Base-by-base conservation (phyloP, 805 yeast genomes). In the Wickerhamiella allomyrinae region DNA sequence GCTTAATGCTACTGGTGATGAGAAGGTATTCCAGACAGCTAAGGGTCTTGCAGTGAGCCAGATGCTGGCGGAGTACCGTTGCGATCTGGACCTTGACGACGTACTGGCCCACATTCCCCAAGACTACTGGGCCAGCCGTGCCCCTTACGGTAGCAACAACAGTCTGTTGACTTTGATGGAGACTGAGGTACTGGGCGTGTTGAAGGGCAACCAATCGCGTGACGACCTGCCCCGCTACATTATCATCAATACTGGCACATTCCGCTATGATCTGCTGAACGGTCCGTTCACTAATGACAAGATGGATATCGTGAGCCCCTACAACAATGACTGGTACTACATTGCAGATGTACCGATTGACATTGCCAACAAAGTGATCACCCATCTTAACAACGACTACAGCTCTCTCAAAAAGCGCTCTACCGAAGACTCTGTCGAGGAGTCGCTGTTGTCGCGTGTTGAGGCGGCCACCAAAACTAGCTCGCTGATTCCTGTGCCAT, bases 201-300 rank as follows among this genome's bases (percentile, higher is more conserved):
- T 57, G 8, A 25, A 45, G 40, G 48, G 57, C 11, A 51, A 46
- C 21, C 45, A 49, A 14, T 42, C 52, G 45, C 41, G 52, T n/a
- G 62, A 56, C 47, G 51, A 55, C 59, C 43, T 46, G 8, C 50
- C 57, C 13, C 64, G 84, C 42, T 63, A 77, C 21, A 70, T 85
- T 20, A 61, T 82, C 36, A 73, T 83, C 46, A 89, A 89, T 57
- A 80, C 95, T 0, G 96, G 96, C 1, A 79, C 94, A 3, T 71
- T 87, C 2, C 70, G 96, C 42, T 89, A 83, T 55, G 95, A 87
- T 59, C 61, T 87, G 37, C 80, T 79, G 62, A 73, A 77, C 55
- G 97, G 96, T 0, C 77, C 79, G 1, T 87, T 79, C 57, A 86
- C 94, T 0, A 63, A 64, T 35, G 94, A 86, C 58, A 69, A 89